phyloP scores from a whole-genome alignment of 768 basidiomycete genomes.

The Pholiota microspora region DNA sequence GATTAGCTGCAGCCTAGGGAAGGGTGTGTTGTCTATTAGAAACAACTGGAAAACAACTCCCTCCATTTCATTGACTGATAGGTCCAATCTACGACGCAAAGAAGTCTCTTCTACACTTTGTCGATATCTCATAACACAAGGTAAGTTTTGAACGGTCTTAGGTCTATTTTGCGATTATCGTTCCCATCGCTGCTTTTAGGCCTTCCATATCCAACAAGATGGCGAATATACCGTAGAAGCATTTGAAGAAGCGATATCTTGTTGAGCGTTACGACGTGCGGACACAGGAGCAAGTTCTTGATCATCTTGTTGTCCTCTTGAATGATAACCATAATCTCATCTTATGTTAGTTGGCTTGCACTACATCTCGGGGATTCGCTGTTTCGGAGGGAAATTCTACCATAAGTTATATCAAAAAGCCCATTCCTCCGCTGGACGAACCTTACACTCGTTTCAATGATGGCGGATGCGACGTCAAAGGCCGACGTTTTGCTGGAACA shows the following conservation, averaged over 20 bases:
- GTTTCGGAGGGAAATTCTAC: conserved; percentile 41
- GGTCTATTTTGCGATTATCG: conserved; percentile 2
- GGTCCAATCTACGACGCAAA: conserved; percentile 61
- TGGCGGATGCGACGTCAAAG: conserved; percentile 63
- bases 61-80: conserved; percentile 19
- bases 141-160: conserved; percentile 30
- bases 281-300: conserved; percentile 41
- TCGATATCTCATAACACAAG: conserved; percentile 60
- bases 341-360: conserved; percentile 50
- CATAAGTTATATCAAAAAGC: conserved; percentile 49
- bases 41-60: neutral
- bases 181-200: conserved; percentile 30
- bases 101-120: conserved; percentile 59
- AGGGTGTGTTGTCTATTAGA: conserved; percentile 41
- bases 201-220: conserved; percentile 48
- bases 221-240: conserved; percentile 41
- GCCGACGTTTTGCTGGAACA: conserved; percentile 69
- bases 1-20: conserved; percentile 56
- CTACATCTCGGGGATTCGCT: conserved; percentile 57
- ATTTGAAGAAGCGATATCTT: conserved; percentile 56
- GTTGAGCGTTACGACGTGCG: conserved; percentile 49
- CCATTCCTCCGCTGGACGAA: conserved; percentile 40
- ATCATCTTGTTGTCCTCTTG: too few species aligned
- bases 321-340: neutral
- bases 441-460: conserved; percentile 65